Evolutionary conservation across 129 eudicot genomes (phyloP), one percentile per base, ranked within the genome.

Genomic region (Flaveria trinervia): DNA sequence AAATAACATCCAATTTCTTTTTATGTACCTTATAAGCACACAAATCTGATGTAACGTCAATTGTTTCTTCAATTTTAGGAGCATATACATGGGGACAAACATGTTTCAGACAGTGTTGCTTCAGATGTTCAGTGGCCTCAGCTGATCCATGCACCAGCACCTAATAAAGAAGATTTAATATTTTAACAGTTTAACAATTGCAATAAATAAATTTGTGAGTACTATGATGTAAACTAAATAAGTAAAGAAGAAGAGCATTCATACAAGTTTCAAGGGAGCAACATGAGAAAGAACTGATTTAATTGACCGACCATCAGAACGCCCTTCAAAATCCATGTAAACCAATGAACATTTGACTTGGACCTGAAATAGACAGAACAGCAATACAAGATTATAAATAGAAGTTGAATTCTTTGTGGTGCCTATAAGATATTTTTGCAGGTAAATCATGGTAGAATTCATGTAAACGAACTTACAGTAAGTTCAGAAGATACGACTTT

Each of bases 61-160:
- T 89, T 73, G 93, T 84, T 82, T 94, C 99, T 84, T 88, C 99
- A 72, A 94, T 77, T 72, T 89, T 90, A 44, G 99, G 99, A 79
- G 99, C 90, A 83, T 87, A 94, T 66, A 94, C 97, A 86, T 94
- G 93, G 8, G 92, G 96, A 68, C 97, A 93, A 46, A 94, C 99
- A 89, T 86, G 81, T 77, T 91, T 91, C 75, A 80, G 44, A 80
- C 99, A 94, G 67, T 94, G 96, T 81, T 91, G 96, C 86, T 94
- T 94, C 83, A 94, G 65, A 90, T 94, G 99, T 83, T 94, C 99
- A 54, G 99, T 94, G 30, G 99, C 99, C 91, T 94, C 99, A 7
- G 99, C 99, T 28, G 99, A 94, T 79, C 99, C 99, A 66, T 94
- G 99, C 70, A 94, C 96, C 96, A 94, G 81, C 51, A 94, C 98